Conservation (phyloP, 441 rosid species). For the Erodium texanum region DNA sequence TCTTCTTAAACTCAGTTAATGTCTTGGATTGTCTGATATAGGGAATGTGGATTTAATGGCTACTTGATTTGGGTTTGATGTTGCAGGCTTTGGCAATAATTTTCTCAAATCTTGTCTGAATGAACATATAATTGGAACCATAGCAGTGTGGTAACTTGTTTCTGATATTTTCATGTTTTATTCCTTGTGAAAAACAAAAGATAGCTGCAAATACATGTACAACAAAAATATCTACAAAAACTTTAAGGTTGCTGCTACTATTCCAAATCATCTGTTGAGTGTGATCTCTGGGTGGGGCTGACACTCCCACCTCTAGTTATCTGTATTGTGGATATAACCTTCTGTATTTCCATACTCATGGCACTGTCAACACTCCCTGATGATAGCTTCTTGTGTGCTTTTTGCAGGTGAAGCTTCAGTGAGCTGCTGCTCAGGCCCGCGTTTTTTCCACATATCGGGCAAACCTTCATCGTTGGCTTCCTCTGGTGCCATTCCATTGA, state of each 20-base stretch:
- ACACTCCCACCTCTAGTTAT: conserved; percentile 37
- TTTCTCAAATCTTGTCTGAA: too few relatives aligned
- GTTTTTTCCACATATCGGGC: conserved; percentile 92
- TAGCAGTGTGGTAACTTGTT: too few relatives aligned
- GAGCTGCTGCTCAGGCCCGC: conserved; percentile 96
- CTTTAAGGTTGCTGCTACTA: neutral
- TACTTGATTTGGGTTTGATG: too few relatives aligned
- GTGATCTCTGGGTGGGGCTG: conserved; percentile 42
- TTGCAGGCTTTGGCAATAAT: too few relatives aligned
- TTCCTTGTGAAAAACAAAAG: too few relatives aligned
- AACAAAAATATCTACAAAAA: too few relatives aligned
- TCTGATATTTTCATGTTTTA: too few relatives aligned
- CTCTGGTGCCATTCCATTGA: conserved; percentile 97
- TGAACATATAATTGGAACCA: too few relatives aligned
- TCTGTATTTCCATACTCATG: conserved; percentile 91
- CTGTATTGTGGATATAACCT: conserved; percentile 77
- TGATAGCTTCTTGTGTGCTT: conserved; percentile 71
- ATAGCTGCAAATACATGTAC: too few relatives aligned
- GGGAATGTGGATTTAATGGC: conserved; percentile 17
- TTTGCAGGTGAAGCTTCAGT: conserved; percentile 83
- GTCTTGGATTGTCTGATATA: conserved; percentile 93
- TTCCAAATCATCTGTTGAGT: neutral
- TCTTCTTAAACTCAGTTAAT: conserved; percentile 85
- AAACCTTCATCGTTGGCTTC: conserved; percentile 77
- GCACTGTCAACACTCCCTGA: conserved; percentile 99